Evolutionary conservation across 805 yeast species (phyloP).

Genomic region (Isabelozyma heimii): DNA sequence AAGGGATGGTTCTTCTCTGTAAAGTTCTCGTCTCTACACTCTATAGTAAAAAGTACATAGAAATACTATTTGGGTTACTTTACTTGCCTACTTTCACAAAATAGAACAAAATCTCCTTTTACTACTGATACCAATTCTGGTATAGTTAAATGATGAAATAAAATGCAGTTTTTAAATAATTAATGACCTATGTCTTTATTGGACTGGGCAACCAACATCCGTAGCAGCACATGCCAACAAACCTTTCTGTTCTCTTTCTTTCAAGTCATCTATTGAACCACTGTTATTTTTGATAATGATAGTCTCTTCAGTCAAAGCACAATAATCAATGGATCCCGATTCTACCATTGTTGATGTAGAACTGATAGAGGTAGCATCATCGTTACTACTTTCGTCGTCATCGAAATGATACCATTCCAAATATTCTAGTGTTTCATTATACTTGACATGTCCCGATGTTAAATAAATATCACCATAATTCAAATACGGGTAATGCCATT

Average conservation of each 20-base stretch:
- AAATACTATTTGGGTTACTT: neutral
- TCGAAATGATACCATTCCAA: slow-evolving; percentile 69
- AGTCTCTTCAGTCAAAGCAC: slow-evolving; percentile 20
- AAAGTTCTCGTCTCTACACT: no score
- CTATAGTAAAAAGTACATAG: no score
- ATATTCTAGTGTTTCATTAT: slow-evolving; percentile 50
- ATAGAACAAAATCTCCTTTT: neutral
- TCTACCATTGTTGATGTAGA: neutral
- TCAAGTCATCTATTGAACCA: slow-evolving; percentile 29
- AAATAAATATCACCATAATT: slow-evolving; percentile 46
- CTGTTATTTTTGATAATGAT: slow-evolving; percentile 36
- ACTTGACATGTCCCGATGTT: slow-evolving; percentile 55
- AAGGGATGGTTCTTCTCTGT: no score
- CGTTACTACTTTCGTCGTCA: slow-evolving; percentile 5
- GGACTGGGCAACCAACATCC: slow-evolving; percentile 3
- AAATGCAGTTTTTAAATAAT: neutral
- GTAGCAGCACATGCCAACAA: slow-evolving; percentile 2
- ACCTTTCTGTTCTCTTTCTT: slow-evolving; percentile 1
- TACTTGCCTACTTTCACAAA: neutral
- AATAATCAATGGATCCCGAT: neutral
- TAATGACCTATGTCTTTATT: neutral
- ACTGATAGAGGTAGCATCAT: slow-evolving; percentile 6
- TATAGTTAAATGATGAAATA: neutral
- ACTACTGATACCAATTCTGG: neutral
- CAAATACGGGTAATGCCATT: slow-evolving; percentile 61